A percentile compares a stretch with the other conserved stretches of the same genome.
These are phyloP conservation scores for Amanita pseudoporphyria DNA, from an alignment of 768 basidiomycete genomes.

Conservation along the genomic window DNA sequence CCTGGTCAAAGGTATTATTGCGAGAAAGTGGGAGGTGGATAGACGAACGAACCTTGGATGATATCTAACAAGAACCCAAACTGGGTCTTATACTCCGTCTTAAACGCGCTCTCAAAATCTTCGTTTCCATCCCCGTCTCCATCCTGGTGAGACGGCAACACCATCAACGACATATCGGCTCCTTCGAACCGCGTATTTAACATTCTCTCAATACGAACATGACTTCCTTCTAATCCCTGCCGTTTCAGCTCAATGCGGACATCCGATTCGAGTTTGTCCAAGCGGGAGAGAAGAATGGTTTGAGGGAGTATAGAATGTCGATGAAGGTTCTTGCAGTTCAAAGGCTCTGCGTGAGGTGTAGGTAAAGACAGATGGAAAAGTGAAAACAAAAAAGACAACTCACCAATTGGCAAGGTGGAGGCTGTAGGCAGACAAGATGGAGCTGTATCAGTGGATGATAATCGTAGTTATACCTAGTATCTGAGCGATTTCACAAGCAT, in stretches of 20 bases:
- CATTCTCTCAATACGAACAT: constrained; percentile 72
- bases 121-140: constrained; percentile 40
- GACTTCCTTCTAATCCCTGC: constrained; percentile 73
- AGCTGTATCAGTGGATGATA: too few relatives aligned
- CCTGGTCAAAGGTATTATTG: constrained; percentile 33
- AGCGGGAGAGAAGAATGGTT: constrained; percentile 52
- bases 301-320: constrained; percentile 60
- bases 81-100: constrained; percentile 69
- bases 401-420: constrained; percentile 77
- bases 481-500: too few relatives aligned
- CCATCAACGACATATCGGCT: constrained; percentile 89
- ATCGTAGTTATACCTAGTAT: too few relatives aligned
- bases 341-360: constrained; percentile 41
- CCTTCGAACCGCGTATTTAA: constrained; percentile 92
- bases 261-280: constrained; percentile 56
- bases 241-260: constrained; percentile 58
- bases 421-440: constrained; percentile 89
- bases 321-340: constrained; percentile 86
- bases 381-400: constrained; percentile 6
- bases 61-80: constrained; percentile 89
- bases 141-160: constrained; percentile 37
- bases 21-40: not conserved
- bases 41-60: constrained; percentile 57
- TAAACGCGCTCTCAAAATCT: constrained; percentile 81
- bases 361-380: not conserved